Evolutionary conservation across 73 alveolate species (phyloP).

Genomic region (Symbiodinium pilosum): DNA sequence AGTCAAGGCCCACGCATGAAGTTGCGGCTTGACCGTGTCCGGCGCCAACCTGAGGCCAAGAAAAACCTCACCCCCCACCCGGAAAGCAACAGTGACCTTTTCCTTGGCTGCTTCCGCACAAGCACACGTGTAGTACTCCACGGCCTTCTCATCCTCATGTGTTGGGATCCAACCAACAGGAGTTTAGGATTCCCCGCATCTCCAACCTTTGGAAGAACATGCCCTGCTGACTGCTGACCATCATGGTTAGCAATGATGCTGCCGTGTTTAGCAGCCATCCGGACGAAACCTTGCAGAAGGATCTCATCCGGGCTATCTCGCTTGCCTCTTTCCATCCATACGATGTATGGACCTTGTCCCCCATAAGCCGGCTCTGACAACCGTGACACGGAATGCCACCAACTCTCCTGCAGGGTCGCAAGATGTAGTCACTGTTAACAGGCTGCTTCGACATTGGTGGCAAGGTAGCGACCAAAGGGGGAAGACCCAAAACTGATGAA

Average conservation of each 20-base stretch:
- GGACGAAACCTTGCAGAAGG: not conserved
- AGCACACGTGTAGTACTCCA: not conserved
- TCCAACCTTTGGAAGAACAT: not conserved
- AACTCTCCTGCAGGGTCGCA: not conserved
- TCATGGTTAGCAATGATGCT: not conserved
- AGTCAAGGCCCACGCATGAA: not conserved
- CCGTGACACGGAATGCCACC: not conserved
- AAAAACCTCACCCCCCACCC: not conserved
- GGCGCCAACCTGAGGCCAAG: not conserved
- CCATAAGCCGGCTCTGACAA: not conserved
- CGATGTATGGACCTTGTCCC: too few species aligned
- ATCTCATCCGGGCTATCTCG: not conserved
- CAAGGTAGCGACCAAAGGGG: not conserved
- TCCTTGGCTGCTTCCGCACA: not conserved
- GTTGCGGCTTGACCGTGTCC: not conserved
- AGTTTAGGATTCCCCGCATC: not conserved
- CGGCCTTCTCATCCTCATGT: not conserved
- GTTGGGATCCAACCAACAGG: not conserved
- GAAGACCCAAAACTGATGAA: not conserved
- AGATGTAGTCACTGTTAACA: not conserved
- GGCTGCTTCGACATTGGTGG: not conserved
- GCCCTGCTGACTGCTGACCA: not conserved
- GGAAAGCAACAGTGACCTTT: not conserved
- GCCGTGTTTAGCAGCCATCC: not conserved
- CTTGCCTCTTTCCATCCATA: slow-evolving; percentile 6